A percentile compares a stretch with the other conserved stretches of the same genome.
These are phyloP conservation scores for Chamaecyparis obtusa DNA, from an alignment of 75 land plant genomes.

Conservation along the genomic window DNA sequence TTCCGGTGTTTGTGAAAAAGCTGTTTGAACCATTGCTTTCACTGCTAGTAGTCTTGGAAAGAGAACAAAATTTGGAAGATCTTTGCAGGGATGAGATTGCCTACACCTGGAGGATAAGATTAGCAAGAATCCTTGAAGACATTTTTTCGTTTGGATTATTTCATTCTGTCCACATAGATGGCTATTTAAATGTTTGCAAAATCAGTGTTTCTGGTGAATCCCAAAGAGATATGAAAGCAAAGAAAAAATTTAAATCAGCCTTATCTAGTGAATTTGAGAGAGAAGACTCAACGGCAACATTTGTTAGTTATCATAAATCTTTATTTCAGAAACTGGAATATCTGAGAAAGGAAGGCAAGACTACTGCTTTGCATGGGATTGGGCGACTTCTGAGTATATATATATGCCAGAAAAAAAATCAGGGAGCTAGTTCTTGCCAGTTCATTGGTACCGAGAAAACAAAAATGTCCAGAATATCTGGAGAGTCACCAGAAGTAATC, in stretches of 20 bases:
- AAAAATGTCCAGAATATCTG: background rate
- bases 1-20: constrained; percentile 38
- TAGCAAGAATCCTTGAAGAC: constrained; percentile 40
- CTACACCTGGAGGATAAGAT: constrained; percentile 5
- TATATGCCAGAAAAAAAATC: constrained; percentile 28
- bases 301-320: constrained; percentile 65
- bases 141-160: constrained; percentile 62
- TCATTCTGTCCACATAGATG: constrained; percentile 63
- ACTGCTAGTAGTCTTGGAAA: constrained; percentile 25
- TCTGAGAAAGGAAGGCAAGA: constrained; percentile 30
- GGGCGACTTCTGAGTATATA: constrained; percentile 48
- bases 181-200: constrained; percentile 42
- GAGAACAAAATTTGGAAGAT: background rate
- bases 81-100: background rate
- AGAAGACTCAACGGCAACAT: constrained; percentile 10
- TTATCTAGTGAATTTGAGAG: background rate
- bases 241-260: constrained; percentile 10
- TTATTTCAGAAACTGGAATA: constrained; percentile 52
- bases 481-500: background rate
- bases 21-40: constrained; percentile 62
- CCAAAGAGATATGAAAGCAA: constrained; percentile 16
- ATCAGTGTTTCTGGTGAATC: constrained; percentile 14
- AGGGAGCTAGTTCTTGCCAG: constrained; percentile 14
- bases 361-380: constrained; percentile 25
- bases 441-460: constrained; percentile 11